Conservation (phyloP, 2,329 filamentous ascomycete genomes). For the Falciphora oryzae region DNA sequence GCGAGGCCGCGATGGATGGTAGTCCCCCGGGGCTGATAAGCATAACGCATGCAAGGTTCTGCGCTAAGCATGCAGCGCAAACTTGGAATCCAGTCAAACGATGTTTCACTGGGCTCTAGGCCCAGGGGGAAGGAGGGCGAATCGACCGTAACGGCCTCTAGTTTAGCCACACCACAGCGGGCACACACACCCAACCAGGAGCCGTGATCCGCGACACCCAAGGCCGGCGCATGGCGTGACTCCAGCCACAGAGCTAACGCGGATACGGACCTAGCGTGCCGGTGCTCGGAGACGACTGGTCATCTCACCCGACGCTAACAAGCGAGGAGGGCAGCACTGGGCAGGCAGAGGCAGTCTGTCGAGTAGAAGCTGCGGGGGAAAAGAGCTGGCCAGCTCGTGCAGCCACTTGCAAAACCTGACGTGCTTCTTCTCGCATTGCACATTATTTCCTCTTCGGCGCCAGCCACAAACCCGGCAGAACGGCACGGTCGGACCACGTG, state of each 20-base stretch:
- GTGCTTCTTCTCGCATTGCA: not conserved
- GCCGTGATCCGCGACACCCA: too few relatives aligned
- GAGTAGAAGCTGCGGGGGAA: too few relatives aligned
- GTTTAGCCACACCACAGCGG: not conserved
- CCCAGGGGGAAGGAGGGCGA: not conserved
- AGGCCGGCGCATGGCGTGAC: too few relatives aligned
- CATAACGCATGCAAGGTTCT: not conserved
- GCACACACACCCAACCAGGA: not conserved
- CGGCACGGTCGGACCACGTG: not conserved
- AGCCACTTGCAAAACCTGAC: not conserved
- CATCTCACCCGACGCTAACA: too few relatives aligned
- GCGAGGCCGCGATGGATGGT: not conserved
- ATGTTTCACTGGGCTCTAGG: not conserved
- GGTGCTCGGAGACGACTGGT: too few relatives aligned
- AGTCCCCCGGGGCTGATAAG: not conserved
- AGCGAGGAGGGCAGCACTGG: too few relatives aligned
- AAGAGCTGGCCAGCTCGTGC: not conserved
- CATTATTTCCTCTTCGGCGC: too few relatives aligned
- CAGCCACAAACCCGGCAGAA: not conserved
- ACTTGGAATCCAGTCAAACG: not conserved
- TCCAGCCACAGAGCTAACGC: not conserved
- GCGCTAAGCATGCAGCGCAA: not conserved
- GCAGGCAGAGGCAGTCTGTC: too few relatives aligned
- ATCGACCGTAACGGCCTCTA: not conserved
- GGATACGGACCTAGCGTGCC: not conserved